Conservation (phyloP, 352 stramenopile genomes). For the Lagenidium giganteum region DNA sequence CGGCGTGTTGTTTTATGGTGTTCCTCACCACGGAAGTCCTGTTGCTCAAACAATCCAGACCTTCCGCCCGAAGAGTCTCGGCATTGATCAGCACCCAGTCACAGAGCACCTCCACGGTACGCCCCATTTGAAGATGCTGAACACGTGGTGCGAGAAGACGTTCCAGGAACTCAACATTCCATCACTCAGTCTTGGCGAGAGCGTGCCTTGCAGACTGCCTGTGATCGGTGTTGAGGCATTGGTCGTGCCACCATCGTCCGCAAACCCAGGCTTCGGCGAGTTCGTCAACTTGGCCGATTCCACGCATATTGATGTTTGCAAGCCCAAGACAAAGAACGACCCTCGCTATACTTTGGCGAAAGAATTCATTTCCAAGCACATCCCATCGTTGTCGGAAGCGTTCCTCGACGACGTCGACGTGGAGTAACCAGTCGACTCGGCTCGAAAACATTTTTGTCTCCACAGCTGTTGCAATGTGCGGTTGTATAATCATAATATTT, state of each 20-base stretch:
- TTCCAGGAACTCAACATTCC: conserved; percentile 48
- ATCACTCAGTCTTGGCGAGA: conserved; percentile 66
- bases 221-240: conserved; percentile 69
- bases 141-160: conserved; percentile 60
- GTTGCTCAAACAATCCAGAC: conserved; percentile 59
- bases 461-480: too few species aligned
- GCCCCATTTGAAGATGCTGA: conserved; percentile 70
- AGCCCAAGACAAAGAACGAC: conserved; percentile 49
- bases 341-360: conserved; percentile 52
- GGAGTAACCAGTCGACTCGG: too few species aligned
- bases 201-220: conserved; percentile 48
- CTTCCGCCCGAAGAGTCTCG: conserved; percentile 39
- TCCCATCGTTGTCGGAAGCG: not conserved
- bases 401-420: conserved; percentile 2
- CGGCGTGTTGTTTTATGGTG: conserved; percentile 73
- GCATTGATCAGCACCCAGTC: conserved; percentile 57
- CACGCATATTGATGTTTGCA: conserved; percentile 78
- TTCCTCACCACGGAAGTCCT: conserved; percentile 76
- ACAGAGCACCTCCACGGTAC: conserved; percentile 75
- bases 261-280: conserved; percentile 69
- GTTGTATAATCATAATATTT: too few species aligned
- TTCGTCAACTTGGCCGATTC: conserved; percentile 54
- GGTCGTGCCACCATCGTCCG: conserved; percentile 59
- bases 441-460: too few species aligned
- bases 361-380: conserved; percentile 46